Conservation (phyloP, 805 yeast genomes). For the Allodekkera sacchari region DNA sequence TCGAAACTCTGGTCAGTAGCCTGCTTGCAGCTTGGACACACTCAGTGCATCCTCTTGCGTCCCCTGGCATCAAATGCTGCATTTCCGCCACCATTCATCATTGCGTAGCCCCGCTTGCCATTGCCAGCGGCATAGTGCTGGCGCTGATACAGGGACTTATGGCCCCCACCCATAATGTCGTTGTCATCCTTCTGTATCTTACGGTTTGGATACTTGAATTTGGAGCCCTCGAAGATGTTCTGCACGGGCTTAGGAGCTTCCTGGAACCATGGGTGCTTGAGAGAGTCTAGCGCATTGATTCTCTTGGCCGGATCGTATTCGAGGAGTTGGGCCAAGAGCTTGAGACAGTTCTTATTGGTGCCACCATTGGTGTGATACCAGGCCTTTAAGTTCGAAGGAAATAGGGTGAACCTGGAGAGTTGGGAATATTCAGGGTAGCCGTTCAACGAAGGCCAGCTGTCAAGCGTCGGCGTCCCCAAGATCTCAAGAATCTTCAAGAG, state of each 20-base stretch:
- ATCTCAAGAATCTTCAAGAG: constrained; percentile 84
- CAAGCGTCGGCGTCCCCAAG: constrained; percentile 77
- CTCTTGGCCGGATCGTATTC: constrained; percentile 80
- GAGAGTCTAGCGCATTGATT: constrained; percentile 68
- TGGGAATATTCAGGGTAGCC: constrained; percentile 79
- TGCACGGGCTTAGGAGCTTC: constrained; percentile 60
- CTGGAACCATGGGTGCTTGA: constrained; percentile 71
- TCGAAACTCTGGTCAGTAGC: too few species aligned
- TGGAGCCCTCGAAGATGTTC: constrained; percentile 74
- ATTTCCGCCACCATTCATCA: constrained; percentile 7
- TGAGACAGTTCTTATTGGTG: constrained; percentile 57
- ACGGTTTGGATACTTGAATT: constrained; percentile 72
- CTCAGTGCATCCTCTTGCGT: too few species aligned
- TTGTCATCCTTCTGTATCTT: constrained; percentile 82
- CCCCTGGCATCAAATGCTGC: too few species aligned
- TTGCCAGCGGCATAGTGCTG: too few species aligned
- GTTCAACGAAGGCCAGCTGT: constrained; percentile 71
- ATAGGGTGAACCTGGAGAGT: constrained; percentile 48
- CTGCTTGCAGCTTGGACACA: too few species aligned
- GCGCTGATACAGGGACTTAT: too few species aligned
- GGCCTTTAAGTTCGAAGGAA: constrained; percentile 61
- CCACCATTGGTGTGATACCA: constrained; percentile 89
- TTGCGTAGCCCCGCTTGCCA: constrained; percentile 10
- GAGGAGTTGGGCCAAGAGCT: constrained; percentile 53
- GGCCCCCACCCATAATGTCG: constrained; percentile 46